A percentile compares a stretch with the other conserved stretches of the same genome.
Conservation (phyloP, 2,329 filamentous ascomycete genomes). For the Neophaeococcomyces mojaviensis region DNA sequence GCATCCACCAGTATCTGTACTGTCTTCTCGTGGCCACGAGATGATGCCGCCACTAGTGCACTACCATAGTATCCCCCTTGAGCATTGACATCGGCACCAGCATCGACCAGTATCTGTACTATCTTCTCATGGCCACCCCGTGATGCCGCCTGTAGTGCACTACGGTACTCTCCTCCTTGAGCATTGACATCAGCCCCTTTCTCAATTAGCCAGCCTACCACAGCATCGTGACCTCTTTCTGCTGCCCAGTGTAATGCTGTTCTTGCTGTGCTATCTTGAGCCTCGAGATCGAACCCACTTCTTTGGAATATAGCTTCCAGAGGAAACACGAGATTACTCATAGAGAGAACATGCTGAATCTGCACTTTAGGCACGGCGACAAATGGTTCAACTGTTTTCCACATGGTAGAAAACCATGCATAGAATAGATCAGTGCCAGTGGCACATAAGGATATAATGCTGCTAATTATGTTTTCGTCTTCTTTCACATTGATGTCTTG, state of each 20-base stretch:
- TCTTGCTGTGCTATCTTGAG: constrained; percentile 11
- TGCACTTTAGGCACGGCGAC: no score
- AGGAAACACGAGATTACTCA: no score
- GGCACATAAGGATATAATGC: no score
- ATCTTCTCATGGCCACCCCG: not conserved
- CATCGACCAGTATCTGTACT: constrained; percentile 5
- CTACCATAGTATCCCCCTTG: constrained; percentile 8
- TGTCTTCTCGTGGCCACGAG: constrained; percentile 4
- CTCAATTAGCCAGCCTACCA: constrained; percentile 6
- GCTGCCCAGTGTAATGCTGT: not conserved
- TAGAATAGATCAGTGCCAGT: no score
- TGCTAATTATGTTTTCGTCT: no score
- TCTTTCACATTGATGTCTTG: no score
- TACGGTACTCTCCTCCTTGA: constrained; percentile 2
- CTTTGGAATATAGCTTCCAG: no score
- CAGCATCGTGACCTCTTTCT: not conserved
- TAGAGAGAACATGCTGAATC: no score
- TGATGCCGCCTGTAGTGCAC: constrained; percentile 9
- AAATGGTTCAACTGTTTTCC: no score
- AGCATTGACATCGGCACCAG: constrained; percentile 7
- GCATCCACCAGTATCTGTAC: constrained; percentile 8
- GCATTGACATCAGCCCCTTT: constrained; percentile 6
- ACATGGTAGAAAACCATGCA: no score
- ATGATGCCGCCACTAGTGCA: constrained; percentile 5
- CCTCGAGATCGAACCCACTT: not conserved